phyloP scores from a whole-genome alignment of 1,139 yeast species.

The Suhomyces atakaporum region DNA sequence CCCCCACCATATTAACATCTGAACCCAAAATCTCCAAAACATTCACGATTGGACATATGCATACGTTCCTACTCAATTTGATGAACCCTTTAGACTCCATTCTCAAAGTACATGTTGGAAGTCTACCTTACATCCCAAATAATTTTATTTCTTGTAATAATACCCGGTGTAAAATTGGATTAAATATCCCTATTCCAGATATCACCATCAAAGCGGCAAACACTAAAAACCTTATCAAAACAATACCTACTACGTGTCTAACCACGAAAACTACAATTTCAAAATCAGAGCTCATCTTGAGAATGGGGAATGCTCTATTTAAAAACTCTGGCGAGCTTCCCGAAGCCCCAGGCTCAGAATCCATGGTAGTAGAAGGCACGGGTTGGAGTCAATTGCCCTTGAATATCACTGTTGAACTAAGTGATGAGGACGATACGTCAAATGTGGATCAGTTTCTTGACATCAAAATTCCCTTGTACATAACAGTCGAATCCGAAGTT shows the following conservation, averaged over 20 bases:
- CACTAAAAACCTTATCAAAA: conserved; percentile 20
- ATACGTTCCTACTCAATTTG: conserved; percentile 29
- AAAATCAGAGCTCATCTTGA: conserved; percentile 33
- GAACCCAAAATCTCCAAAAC: conserved; percentile 8
- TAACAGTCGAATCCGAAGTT: conserved; percentile 26
- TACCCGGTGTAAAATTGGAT: conserved; percentile 15
- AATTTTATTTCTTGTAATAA: conserved; percentile 16
- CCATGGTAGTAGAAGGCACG: conserved; percentile 27
- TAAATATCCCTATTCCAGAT: conserved; percentile 31
- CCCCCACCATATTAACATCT: conserved; percentile 8
- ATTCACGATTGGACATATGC: conserved; percentile 15
- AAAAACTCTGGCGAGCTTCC: conserved; percentile 6
- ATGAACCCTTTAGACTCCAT: conserved; percentile 30
- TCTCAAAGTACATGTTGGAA: conserved; percentile 20
- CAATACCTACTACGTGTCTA: conserved; percentile 38
- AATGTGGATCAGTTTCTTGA: not conserved
- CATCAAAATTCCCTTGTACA: conserved; percentile 32
- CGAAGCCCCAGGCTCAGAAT: conserved; percentile 20
- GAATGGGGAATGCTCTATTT: conserved; percentile 25
- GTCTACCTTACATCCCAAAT: conserved; percentile 19
- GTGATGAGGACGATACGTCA: conserved; percentile 3
- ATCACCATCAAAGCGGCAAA: conserved; percentile 21
- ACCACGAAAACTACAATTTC: conserved; percentile 31
- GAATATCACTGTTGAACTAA: conserved; percentile 14
- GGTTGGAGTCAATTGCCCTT: conserved; percentile 43